A percentile compares a stretch with the other conserved stretches of the same genome.
Evolutionary conservation across 345 rosid species (phyloP).

Genomic region (Conringia planisiliqua): DNA sequence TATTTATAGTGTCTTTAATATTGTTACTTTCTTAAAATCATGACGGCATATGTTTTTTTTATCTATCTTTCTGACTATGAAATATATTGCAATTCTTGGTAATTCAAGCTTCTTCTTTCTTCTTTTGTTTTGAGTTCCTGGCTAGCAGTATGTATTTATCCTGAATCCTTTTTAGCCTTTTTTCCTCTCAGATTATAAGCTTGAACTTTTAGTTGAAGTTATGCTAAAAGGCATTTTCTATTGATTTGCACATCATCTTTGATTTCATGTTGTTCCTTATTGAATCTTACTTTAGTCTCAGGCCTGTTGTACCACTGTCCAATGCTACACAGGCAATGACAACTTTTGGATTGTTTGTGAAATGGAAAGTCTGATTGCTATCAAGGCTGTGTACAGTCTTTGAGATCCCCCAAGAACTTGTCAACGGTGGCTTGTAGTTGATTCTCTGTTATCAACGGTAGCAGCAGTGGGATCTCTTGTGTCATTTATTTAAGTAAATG

Average conservation of each 20-base stretch:
- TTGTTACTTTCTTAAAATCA: slow-evolving; percentile 8
- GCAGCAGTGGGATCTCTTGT: slow-evolving; percentile 7
- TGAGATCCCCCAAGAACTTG: slow-evolving; percentile 23
- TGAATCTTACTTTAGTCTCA: slow-evolving; percentile 18
- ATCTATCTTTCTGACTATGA: slow-evolving; percentile 2
- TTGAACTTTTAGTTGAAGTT: slow-evolving; percentile 7
- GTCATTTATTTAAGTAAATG: background rate
- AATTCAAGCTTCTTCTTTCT: background rate
- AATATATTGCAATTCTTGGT: background rate
- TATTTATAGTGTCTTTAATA: background rate
- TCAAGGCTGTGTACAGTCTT: slow-evolving; percentile 20
- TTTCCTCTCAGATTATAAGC: background rate
- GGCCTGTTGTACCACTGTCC: slow-evolving; percentile 30
- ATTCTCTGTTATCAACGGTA: slow-evolving; percentile 18
- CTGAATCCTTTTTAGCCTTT: background rate
- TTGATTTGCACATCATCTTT: slow-evolving; percentile 7
- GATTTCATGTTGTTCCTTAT: slow-evolving; percentile 7
- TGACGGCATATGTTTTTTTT: slow-evolving; percentile 2
- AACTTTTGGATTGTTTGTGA: slow-evolving; percentile 22
- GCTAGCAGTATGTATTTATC: slow-evolving; percentile 14
- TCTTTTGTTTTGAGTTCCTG: slow-evolving; percentile 22
- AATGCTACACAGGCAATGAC: slow-evolving; percentile 21
- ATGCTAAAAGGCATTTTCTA: slow-evolving; percentile 3
- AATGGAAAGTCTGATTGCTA: slow-evolving; percentile 25
- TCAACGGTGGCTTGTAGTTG: slow-evolving; percentile 19